A percentile compares a stretch with the other conserved stretches of the same genome.
phyloP scores from a whole-genome alignment of 768 basidiomycete genomes.

The Serendipita sp. region DNA sequence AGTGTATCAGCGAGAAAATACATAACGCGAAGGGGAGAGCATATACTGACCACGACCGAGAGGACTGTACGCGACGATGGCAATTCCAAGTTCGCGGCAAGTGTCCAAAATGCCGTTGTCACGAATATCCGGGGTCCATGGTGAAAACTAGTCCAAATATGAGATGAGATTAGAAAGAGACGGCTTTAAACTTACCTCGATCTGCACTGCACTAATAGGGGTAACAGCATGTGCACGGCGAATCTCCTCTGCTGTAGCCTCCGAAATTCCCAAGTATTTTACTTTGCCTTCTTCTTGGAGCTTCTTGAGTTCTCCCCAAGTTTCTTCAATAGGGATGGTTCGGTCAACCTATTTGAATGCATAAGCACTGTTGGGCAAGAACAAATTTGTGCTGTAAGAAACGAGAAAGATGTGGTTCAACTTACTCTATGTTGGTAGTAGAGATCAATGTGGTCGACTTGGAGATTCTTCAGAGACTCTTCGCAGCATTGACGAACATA shows the following conservation, averaged over 20 bases:
- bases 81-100: conserved; percentile 32
- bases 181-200: conserved; percentile 8
- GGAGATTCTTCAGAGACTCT: conserved; percentile 11
- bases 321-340: conserved; percentile 14
- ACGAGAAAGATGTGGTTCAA: background rate
- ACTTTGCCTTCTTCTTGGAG: conserved; percentile 26
- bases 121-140: conserved; percentile 11
- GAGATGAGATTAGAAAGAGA: background rate
- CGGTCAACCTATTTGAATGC: conserved; percentile 9
- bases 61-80: conserved; percentile 46
- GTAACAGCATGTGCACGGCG: conserved; percentile 26
- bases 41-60: conserved; percentile 24
- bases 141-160: conserved; percentile 12
- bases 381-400: conserved; percentile 7
- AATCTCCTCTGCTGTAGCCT: conserved; percentile 29
- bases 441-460: conserved; percentile 12
- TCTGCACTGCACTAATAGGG: conserved; percentile 11
- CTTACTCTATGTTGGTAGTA: conserved; percentile 6
- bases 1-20: background rate
- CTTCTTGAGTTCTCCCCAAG: conserved; percentile 11
- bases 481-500: conserved; percentile 9
- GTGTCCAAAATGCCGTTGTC: conserved; percentile 16
- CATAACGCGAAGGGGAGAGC: background rate
- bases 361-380: background rate
- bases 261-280: conserved; percentile 37